Evolutionary conservation across 164 flowering plant genomes (phyloP).

Genomic region (Annona squamosa): DNA sequence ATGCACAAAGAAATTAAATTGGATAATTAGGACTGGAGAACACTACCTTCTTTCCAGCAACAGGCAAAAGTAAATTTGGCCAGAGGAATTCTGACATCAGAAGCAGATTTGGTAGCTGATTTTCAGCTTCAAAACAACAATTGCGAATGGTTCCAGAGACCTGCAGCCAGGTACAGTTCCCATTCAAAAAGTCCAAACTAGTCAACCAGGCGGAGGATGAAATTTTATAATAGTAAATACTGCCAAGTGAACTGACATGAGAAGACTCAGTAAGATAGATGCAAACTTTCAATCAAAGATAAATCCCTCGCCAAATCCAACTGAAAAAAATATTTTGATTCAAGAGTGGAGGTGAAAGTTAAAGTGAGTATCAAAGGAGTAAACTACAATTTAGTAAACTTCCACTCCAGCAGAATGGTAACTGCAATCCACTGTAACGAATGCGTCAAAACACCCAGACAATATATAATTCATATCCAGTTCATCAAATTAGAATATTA

Average conservation of each 20-base stretch:
- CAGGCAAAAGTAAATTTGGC: slow-evolving; percentile 93
- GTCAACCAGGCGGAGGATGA: background rate
- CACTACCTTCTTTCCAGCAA: slow-evolving; percentile 78
- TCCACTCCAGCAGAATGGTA: background rate
- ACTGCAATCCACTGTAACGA: background rate
- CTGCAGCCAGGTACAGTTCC: slow-evolving; percentile 24
- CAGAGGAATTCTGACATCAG: slow-evolving; percentile 89
- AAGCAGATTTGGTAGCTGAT: slow-evolving; percentile 70
- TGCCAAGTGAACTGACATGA: background rate
- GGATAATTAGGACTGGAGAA: slow-evolving; percentile 1
- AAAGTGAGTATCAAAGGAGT: background rate
- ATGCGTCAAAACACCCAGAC: background rate
- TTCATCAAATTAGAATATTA: too few relatives aligned
- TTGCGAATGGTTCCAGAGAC: slow-evolving; percentile 87
- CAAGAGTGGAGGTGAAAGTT: background rate
- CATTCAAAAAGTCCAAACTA: background rate
- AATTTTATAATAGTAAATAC: too few relatives aligned
- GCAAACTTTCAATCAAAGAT: background rate
- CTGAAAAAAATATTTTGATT: background rate
- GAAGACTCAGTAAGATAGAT: background rate
- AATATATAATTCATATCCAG: background rate
- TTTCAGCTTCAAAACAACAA: slow-evolving; percentile 95
- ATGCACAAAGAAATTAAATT: background rate
- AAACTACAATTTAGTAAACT: background rate
- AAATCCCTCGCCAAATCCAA: background rate